Base-by-base conservation (phyloP, 106 monocot species). In the Dendrobium chrysotoxum region DNA sequence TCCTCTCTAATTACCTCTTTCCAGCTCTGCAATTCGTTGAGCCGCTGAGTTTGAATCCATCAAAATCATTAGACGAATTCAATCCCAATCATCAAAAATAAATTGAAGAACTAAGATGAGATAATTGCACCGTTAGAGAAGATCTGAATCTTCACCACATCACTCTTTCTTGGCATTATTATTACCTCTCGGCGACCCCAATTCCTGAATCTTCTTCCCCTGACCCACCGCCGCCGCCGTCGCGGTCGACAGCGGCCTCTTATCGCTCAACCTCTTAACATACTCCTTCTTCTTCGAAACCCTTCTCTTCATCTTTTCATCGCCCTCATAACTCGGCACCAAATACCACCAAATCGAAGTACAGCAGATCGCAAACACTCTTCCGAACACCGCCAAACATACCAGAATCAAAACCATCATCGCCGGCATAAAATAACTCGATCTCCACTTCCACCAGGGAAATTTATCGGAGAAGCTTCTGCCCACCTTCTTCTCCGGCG, bases 331-430 rank as follows among this genome's bases (percentile, higher is more conserved):
- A 23, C 50, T 77, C 1, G 89, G 89, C 84, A 83, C 42, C 75
- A 84, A 8, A 55, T 88, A 92, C 92, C 89, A 92, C 87, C 84
- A 88, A 57, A 84, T 54, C 2, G 84, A 84, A 11, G 89, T 86
- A 77, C 92, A 92, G 41, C 89, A 92, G 12, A 90, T 89, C 4
- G 92, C 92, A 47, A 87, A 85, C 38, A 82, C 76, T 76, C 86
- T 75, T 78, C 92, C 92, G 72, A 79, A 87, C 82, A 83, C 17
- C 46, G 85, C 79, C 86, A 92, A 72, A 75, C 88, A 84, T 11
- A 81, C 9, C 30, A 92, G 76, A 21, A 90, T 83, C 83, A 92
- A 16, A 41, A 84, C 79, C 80, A 86, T 26, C 75, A 81, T 53
- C 86, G 76, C 28, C 0, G 85, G 73, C 87, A 86, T 80, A 55